Conservation (phyloP, 2,329 filamentous ascomycete genomes). For the Penicillium sp. region DNA sequence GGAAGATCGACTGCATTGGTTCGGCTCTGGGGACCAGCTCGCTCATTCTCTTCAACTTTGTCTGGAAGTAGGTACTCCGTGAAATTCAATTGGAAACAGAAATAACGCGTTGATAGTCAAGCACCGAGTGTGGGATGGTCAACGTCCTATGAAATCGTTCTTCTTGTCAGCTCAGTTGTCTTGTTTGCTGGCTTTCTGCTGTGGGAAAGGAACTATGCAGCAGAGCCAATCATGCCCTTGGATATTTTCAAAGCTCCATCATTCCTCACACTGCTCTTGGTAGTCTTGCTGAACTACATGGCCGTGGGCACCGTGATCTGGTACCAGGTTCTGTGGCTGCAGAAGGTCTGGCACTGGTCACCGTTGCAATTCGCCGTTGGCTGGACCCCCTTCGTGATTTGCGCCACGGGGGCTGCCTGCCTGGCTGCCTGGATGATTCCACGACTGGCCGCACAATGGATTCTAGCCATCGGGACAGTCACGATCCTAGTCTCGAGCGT, state of each 20-base stretch:
- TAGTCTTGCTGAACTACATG: conserved; percentile 52
- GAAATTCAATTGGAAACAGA: neutral
- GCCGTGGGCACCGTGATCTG: conserved; percentile 50
- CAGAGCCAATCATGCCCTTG: conserved; percentile 50
- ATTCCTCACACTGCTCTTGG: conserved; percentile 46
- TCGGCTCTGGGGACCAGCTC: conserved; percentile 41
- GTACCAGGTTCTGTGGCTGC: conserved; percentile 52
- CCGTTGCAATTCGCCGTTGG: conserved; percentile 44
- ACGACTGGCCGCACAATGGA: conserved; percentile 50
- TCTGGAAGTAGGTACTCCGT: conserved; percentile 50
- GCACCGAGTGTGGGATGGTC: conserved; percentile 51
- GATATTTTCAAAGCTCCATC: conserved; percentile 49
- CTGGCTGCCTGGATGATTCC: conserved; percentile 51
- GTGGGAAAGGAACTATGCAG: conserved; percentile 46
- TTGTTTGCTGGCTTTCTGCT: conserved; percentile 37
- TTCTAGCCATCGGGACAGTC: conserved; percentile 48
- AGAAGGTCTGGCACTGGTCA: conserved; percentile 44
- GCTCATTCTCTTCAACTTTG: conserved; percentile 54
- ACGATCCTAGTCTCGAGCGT: conserved; percentile 33
- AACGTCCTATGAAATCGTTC: conserved; percentile 43
- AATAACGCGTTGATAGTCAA: conserved; percentile 30
- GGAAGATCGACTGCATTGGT: conserved; percentile 31
- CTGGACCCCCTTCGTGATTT: conserved; percentile 47
- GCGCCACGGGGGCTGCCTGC: conserved; percentile 39
- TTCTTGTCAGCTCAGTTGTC: conserved; percentile 40